These are phyloP conservation scores for Chrysoporthe deuterocubensis DNA, from an alignment of 2,329 filamentous ascomycete genomes.

Conservation along the genomic window DNA sequence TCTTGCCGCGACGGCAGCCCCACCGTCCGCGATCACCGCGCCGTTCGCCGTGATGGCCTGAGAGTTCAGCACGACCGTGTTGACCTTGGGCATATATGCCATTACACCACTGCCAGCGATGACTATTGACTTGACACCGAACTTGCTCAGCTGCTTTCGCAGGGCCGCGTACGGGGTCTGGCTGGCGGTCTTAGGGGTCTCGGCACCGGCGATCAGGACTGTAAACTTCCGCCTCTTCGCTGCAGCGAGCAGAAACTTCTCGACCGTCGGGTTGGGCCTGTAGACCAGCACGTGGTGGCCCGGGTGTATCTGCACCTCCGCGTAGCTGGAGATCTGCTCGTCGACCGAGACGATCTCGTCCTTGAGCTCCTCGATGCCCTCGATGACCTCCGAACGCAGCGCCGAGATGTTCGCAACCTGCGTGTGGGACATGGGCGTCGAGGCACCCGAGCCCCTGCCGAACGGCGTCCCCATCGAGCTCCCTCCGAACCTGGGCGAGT, in stretches of 20 bases:
- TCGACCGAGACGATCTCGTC: conserved; percentile 94
- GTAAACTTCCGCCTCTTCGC: conserved; percentile 91
- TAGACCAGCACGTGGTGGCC: conserved; percentile 92
- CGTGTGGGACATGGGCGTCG: conserved; percentile 39
- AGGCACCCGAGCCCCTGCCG: conserved; percentile 44
- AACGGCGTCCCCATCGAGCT: conserved; percentile 50
- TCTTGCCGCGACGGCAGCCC: conserved; percentile 81
- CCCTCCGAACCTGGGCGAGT: conserved; percentile 58
- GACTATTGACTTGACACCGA: conserved; percentile 81
- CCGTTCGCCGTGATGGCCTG: conserved; percentile 89
- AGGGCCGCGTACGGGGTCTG: conserved; percentile 58
- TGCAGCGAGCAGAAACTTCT: conserved; percentile 86
- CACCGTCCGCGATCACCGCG: conserved; percentile 80
- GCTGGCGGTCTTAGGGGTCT: conserved; percentile 39
- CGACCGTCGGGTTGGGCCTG: conserved; percentile 82
- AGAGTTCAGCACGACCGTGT: conserved; percentile 91
- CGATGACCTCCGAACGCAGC: conserved; percentile 86
- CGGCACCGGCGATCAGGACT: conserved; percentile 78
- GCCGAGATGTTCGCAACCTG: conserved; percentile 62
- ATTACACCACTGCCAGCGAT: conserved; percentile 86
- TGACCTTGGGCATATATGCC: conserved; percentile 92
- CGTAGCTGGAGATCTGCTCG: conserved; percentile 86
- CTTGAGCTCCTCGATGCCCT: conserved; percentile 93
- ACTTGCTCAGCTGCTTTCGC: conserved; percentile 75
- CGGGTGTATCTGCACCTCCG: conserved; percentile 89